Conservation (phyloP, 1,139 yeast genomes). For the Lodderomyces metapsilosis region DNA sequence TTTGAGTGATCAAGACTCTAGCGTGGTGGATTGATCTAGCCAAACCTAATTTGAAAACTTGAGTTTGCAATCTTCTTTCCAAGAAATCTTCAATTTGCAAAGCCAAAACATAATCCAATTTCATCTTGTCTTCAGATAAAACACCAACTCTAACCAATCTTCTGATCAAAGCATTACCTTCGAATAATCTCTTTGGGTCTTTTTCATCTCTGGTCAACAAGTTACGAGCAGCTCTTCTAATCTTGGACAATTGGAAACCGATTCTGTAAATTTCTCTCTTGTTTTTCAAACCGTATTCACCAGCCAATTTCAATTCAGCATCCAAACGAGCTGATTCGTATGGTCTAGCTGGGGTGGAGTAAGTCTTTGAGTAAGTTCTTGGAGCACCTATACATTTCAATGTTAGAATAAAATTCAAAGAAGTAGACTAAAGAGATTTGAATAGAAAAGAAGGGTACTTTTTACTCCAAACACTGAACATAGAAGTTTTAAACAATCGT, state of each 20-base stretch:
- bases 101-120: slow-evolving; percentile 99
- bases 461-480: neutral
- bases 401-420: slow-evolving; percentile 26
- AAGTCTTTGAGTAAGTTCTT: slow-evolving; percentile 98
- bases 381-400: slow-evolving; percentile 72
- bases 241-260: slow-evolving; percentile 97
- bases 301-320: slow-evolving; percentile 98
- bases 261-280: slow-evolving; percentile 99
- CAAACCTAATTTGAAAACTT: slow-evolving; percentile 99
- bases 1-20: slow-evolving; percentile 96
- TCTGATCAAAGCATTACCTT: slow-evolving; percentile 99
- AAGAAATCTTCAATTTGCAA: slow-evolving; percentile 98
- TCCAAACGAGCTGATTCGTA: slow-evolving; percentile 99
- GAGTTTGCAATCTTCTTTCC: slow-evolving; percentile 99
- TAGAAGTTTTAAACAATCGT: neutral
- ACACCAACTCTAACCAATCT: slow-evolving; percentile 99
- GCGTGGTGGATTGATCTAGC: slow-evolving; percentile 99
- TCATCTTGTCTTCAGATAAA: slow-evolving; percentile 98
- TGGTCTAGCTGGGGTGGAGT: slow-evolving; percentile 98
- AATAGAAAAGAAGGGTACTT: neutral
- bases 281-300: slow-evolving; percentile 99
- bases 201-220: slow-evolving; percentile 99
- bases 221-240: slow-evolving; percentile 99
- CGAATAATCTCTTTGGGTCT: slow-evolving; percentile 99
- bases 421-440: slow-evolving; percentile 2